Base-by-base conservation (phyloP, 768 basidiomycete species). In the Tremella mesenterica region DNA sequence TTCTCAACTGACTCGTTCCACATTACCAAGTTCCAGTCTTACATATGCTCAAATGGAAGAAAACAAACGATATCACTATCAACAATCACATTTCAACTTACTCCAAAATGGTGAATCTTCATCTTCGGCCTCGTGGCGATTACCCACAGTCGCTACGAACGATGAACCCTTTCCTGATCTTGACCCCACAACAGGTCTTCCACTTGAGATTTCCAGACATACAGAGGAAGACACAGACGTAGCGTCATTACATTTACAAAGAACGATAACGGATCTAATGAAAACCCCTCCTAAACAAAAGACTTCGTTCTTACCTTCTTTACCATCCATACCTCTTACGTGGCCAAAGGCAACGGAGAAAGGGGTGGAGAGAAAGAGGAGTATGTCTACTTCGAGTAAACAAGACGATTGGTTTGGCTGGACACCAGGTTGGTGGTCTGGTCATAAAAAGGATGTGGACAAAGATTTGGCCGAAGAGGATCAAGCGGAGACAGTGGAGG, bases 381-480 rank as follows among this genome's bases (percentile, higher is more conserved):
- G 52, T 44, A 43, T 69, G 14, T 59, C 56, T 6, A 44, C 67
- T 1, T 55, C 57, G 5, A 43, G 57, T 2, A 28, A 33, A 14
- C 56, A 61, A 25, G 61, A 56, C 4, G 64, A 69, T 49, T 65
- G 64, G 64, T 33, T 56, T 20, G 50, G 45, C 5, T 65, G 67
- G 64, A 50, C 64, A 2, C 39, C 60, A 5, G 60, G 63, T 14
- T 63, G 61, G 59, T 63, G 59, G 59, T 44, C 38, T 23, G 81
- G 81, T 25, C 75, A 75, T 47, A 81, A 79, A 56, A 74, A 74
- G 16, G 67, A 74, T 43, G 74, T 78, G 9, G 75, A 81, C 51
- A 52, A 69, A 7, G 73, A 83, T 29, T 73, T 81, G 26, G 65
- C 75, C 20, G 78, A 82, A 36, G 79, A 81, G 23, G 83, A 85